Evolutionary conservation across 1,139 yeast species (phyloP), one percentile per base, ranked within the genome.

Genomic region (Lodderomyces beijingensis): DNA sequence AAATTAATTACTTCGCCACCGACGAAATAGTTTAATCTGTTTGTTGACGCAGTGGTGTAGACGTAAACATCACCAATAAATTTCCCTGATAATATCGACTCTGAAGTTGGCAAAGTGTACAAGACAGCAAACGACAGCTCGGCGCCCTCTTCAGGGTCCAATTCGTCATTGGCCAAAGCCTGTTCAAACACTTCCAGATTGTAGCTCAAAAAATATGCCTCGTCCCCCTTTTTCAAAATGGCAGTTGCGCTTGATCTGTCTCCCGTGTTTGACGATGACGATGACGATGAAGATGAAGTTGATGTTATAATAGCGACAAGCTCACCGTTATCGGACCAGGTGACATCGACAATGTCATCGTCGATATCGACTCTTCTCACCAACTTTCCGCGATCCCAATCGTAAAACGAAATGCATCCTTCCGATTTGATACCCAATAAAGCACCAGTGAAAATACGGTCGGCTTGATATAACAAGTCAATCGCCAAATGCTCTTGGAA

Each of bases 31-130:
- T 89, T 91, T 53, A 93, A 73, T 57, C 97, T 78, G 60, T 88
- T 87, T 22, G 95, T 76, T 15, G 80, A 50, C 1, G 95, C 81
- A 13, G 74, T 68, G 11, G 97, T 87, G 65, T 83, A 91, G 36
- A 91, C 77, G 55, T 89, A 89, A 27, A 93, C 96, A 63, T 91
- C 97, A 45, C 98, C 98, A 49, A 89, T 87, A 85, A 96, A 91
- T 56, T 81, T 81, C 50, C 96, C 96, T 14, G 95, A 82, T 41
- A 85, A 77, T 26, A 91, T 77, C 19, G 81, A 64, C 53, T 91
- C 98, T 4, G 70, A 51, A 11, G 71, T 63, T 36, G 79, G 77
- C 41, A 88, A 74, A 42, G 93, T 95, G 51, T 79, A 77, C 38
- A 86, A 66, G 18, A 89, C 93, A 41, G 86, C 94, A 57, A 93